phyloP scores from a whole-genome alignment of 441 rosid species.

The Adansonia gregorii region DNA sequence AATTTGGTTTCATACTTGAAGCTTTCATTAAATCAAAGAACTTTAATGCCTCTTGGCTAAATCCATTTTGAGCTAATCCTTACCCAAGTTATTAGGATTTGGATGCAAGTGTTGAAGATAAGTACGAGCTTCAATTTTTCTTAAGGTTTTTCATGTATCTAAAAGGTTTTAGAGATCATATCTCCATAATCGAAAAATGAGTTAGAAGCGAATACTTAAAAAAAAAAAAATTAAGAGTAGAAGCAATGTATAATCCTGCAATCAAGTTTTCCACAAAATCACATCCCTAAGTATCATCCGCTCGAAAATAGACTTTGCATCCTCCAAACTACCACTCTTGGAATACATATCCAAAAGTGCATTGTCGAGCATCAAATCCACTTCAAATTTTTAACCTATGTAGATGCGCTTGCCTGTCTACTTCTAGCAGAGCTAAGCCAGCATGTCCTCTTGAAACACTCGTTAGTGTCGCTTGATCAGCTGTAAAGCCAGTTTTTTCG shows the following conservation, averaged over 20 bases:
- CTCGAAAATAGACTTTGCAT: not conserved
- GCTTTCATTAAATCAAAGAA: constrained; percentile 59
- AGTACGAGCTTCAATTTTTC: too few species aligned
- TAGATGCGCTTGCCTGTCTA: not conserved
- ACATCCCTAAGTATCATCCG: not conserved
- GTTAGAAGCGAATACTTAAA: too few species aligned
- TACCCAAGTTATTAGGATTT: too few species aligned
- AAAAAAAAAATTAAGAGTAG: too few species aligned
- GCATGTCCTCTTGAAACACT: not conserved
- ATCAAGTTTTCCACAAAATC: constrained; percentile 35
- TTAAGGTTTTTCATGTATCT: too few species aligned
- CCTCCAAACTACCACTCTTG: not conserved
- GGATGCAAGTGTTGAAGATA: too few species aligned
- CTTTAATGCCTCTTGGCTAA: constrained; percentile 49
- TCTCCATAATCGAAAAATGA: too few species aligned
- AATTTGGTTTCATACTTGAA: constrained; percentile 56
- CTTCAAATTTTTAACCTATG: not conserved
- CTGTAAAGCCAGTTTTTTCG: constrained; percentile 68
- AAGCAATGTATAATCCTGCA: too few species aligned
- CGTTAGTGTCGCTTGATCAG: constrained; percentile 47
- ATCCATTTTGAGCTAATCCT: too few species aligned
- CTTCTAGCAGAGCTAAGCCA: not conserved
- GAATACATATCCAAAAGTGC: not conserved
- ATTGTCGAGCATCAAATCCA: not conserved
- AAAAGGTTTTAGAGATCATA: too few species aligned